Percentiles rank a stretch among this genome's conserved stretches.
Evolutionary conservation across 495 filamentous ascomycete genomes (phyloP).

Genomic region (Friedmanniomyces simplex): DNA sequence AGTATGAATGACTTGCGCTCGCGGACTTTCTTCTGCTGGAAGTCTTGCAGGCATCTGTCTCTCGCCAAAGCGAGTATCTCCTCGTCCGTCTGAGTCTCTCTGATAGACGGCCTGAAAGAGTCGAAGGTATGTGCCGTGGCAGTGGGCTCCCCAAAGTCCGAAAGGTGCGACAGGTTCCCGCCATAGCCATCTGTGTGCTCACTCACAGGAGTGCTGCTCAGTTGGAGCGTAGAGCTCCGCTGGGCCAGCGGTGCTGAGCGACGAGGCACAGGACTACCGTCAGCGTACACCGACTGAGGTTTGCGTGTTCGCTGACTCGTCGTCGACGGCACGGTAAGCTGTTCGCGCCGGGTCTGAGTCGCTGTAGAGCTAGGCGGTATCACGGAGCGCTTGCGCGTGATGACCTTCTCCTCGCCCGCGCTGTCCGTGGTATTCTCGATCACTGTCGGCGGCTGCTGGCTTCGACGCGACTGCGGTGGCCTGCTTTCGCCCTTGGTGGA

Average conservation of each 20-base stretch:
- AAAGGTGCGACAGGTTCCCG: neutral
- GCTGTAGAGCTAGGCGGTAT: slow-evolving; percentile 1
- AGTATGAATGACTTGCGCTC: slow-evolving; percentile 29
- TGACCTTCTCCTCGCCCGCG: slow-evolving; percentile 4
- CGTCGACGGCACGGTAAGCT: neutral
- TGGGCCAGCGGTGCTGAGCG: neutral
- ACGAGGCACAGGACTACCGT: slow-evolving; percentile 17
- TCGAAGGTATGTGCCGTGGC: neutral
- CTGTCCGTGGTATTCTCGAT: neutral
- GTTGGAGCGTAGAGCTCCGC: slow-evolving; percentile 1
- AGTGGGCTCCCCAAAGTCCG: neutral
- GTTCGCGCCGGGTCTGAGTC: neutral
- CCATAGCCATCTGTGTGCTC: neutral
- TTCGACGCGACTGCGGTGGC: neutral
- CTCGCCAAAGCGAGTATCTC: slow-evolving; percentile 11
- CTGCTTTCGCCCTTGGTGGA: neutral
- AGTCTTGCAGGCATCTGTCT: slow-evolving; percentile 29
- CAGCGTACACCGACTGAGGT: slow-evolving; percentile 11
- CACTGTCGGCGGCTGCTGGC: neutral
- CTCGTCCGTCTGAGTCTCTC: slow-evolving; percentile 11
- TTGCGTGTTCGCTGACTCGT: neutral
- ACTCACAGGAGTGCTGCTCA: neutral
- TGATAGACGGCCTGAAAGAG: neutral
- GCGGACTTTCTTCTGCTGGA: slow-evolving; percentile 25
- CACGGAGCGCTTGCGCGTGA: slow-evolving; percentile 14